Evolutionary conservation across 2,329 filamentous ascomycete species (phyloP), one percentile per base, ranked within the genome.

Genomic region (Nemania sp.): DNA sequence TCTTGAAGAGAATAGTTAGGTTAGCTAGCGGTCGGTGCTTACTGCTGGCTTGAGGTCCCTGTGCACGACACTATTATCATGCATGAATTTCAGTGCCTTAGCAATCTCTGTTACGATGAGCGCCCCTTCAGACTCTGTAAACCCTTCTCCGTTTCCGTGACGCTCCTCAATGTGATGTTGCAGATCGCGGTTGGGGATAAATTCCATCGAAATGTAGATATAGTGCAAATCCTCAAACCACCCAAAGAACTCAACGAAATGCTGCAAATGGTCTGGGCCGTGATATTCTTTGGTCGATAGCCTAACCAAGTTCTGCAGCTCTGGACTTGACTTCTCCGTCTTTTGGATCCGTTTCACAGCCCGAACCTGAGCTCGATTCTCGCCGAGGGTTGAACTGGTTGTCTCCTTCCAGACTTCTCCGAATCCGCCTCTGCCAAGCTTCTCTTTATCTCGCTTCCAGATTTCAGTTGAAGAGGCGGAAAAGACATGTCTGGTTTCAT

Each of bases 291-390:
- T 32, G 1, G 51, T 53, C 3, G 51, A 53, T 8, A 53, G 27
- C 15, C 26, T 27, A 13, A 53, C 27, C 26, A 53, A 10, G 18
- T 59, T 59, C 13, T 26, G 43, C 20, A 59, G 27, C 43, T 59
- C 56, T 20, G 29, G 56, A 5, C 26, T 51, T n/a, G 41, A 29
- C n/a, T 59, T 59, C 6, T 59, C 43, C 18, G 56, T 49, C 35
- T 59, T 59, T 27, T 43, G 41, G 6, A 59, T 59, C n/a, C 20
- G 41, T 51, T 59, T 59, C 5, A 59, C 56, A 24, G 56, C 56
- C 8, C 56, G 56, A 24, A 59, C 27, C 8, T 18, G 26, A 11
- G 41, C 8, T 20, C 22, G 56, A 8, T 57, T n/a, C 26, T 35
- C 43, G 43, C 56, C 26, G 35, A 32, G 13, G 15, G 20, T 20